phyloP scores from a whole-genome alignment of 2,329 filamentous ascomycete species.

The Fusarium praegraminearum region DNA sequence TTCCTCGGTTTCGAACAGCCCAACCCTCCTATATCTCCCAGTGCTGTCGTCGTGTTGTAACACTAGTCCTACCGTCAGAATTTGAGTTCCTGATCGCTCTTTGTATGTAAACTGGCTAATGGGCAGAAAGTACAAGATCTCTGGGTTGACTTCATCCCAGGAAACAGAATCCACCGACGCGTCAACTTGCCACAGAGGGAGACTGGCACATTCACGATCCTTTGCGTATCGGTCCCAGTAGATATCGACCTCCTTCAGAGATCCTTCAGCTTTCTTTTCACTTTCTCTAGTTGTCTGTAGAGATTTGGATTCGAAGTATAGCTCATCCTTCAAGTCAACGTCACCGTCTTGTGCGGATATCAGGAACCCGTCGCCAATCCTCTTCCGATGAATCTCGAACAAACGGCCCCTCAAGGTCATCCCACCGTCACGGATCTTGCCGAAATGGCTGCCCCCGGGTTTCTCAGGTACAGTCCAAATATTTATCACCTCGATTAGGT shows the following conservation, averaged over 20 bases:
- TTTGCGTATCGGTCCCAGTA: not conserved
- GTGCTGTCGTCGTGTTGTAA: not conserved
- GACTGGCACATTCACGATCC: fast-evolving
- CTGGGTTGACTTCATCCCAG: too few species aligned
- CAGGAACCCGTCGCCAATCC: not conserved
- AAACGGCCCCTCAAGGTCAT: not conserved
- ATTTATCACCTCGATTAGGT: fast-evolving
- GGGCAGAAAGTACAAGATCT: too few species aligned
- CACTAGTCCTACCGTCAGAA: not conserved
- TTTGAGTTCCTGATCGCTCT: not conserved
- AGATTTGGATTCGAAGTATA: not conserved
- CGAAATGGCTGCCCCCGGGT: not conserved
- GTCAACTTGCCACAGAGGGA: not conserved
- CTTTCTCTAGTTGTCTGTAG: not conserved
- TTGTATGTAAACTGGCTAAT: too few species aligned
- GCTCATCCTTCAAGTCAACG: fast-evolving
- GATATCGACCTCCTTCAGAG: not conserved
- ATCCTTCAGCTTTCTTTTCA: not conserved
- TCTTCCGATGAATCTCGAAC: not conserved
- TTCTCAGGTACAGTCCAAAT: not conserved
- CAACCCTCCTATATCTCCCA: not conserved
- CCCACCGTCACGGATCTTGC: not conserved
- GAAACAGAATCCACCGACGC: too few species aligned
- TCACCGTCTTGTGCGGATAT: not conserved
- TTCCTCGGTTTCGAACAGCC: not conserved